Percentiles rank a stretch among this genome's conserved stretches.
phyloP scores from a whole-genome alignment of 495 filamentous ascomycete genomes.

The Penicillium mononematosum region DNA sequence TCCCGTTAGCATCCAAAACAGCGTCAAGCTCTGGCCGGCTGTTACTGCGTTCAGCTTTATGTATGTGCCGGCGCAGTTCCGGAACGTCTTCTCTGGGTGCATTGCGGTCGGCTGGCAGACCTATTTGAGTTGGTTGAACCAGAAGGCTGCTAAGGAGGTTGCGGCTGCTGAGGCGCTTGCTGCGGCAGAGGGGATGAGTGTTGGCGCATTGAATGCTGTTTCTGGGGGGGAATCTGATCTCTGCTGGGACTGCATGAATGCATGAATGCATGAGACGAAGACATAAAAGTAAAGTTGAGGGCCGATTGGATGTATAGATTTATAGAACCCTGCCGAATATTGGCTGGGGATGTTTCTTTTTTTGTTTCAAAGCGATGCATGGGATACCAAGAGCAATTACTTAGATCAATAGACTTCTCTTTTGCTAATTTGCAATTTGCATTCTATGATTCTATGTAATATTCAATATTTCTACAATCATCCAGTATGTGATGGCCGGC shows the following conservation, averaged over 20 bases:
- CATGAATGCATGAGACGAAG: conserved; percentile 16
- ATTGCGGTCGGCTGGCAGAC: conserved; percentile 90
- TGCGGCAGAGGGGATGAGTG: conserved; percentile 19
- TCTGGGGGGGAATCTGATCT: conserved; percentile 10
- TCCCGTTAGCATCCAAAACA: conserved; percentile 72
- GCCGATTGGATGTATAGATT: conserved; percentile 18
- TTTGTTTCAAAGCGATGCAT: conserved; percentile 21
- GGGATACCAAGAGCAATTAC: conserved; percentile 19
- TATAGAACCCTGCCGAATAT: conserved; percentile 10
- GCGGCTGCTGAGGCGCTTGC: conserved; percentile 29
- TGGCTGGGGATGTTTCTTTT: conserved; percentile 6
- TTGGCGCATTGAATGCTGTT: conserved; percentile 9
- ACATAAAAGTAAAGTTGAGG: neutral
- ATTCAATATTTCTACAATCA: neutral
- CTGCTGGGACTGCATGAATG: conserved; percentile 32
- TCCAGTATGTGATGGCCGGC: neutral
- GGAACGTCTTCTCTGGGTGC: conserved; percentile 72
- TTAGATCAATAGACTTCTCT: conserved; percentile 20
- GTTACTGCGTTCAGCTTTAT: conserved; percentile 88
- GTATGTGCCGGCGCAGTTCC: conserved; percentile 73
- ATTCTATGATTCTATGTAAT: neutral
- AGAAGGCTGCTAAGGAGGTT: conserved; percentile 62
- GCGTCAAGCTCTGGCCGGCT: conserved; percentile 84
- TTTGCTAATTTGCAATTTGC: conserved; percentile 1
- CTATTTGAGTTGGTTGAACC: conserved; percentile 81